Conservation (phyloP, 345 rosid genomes). For the Nasturtium officinale region DNA sequence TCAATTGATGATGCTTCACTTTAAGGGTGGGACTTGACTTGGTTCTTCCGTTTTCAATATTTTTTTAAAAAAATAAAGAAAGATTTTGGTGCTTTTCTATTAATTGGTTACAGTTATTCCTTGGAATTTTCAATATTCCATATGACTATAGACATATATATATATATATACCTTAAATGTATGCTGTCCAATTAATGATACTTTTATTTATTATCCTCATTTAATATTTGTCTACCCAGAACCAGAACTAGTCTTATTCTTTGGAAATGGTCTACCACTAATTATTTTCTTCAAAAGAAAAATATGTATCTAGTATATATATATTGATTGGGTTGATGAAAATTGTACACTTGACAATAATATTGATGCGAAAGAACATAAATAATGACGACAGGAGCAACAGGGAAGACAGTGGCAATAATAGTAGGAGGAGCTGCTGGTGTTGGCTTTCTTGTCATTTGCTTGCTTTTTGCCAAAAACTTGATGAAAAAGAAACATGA, state of each 20-base stretch:
- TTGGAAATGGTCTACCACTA: slow-evolving; percentile 12
- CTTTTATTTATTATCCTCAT: slow-evolving; percentile 16
- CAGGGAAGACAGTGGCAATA: slow-evolving; percentile 96
- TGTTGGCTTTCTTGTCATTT: slow-evolving; percentile 83
- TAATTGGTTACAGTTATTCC: slow-evolving; percentile 37
- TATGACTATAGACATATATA: background rate
- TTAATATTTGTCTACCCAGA: slow-evolving; percentile 1
- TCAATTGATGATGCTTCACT: slow-evolving; percentile 9
- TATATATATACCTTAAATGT: no score
- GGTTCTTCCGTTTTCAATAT: background rate
- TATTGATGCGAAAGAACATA: slow-evolving; percentile 18
- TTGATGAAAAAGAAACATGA: slow-evolving; percentile 67
- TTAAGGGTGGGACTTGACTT: slow-evolving; percentile 27
- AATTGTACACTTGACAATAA: background rate
- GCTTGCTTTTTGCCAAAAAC: slow-evolving; percentile 75
- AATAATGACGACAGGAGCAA: slow-evolving; percentile 58
- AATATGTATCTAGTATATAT: no score
- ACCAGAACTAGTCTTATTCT: background rate
- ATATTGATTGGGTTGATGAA: background rate
- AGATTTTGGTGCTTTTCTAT: background rate
- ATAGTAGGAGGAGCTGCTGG: slow-evolving; percentile 95
- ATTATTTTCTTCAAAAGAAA: slow-evolving; percentile 23
- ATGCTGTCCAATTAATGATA: slow-evolving; percentile 5
- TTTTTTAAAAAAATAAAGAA: background rate
- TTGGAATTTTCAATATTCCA: slow-evolving; percentile 27